Conservation (phyloP, 768 basidiomycete species). For the Russula compacta region DNA sequence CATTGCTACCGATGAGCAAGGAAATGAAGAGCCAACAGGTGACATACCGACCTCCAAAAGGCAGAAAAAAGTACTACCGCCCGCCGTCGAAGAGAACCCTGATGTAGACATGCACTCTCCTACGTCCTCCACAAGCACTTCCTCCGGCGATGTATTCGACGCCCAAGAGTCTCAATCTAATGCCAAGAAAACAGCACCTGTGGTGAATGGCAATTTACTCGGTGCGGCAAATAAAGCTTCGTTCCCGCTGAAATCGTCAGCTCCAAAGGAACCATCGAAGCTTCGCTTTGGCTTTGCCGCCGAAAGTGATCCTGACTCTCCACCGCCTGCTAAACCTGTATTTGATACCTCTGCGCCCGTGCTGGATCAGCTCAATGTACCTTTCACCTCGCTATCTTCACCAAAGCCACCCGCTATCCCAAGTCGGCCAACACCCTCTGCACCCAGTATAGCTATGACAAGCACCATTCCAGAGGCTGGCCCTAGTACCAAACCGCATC, state of each 20-base stretch:
- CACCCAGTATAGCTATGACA: background rate
- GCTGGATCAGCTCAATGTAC: background rate
- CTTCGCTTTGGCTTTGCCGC: constrained; percentile 63
- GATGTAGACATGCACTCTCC: constrained; percentile 28
- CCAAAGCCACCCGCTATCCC: background rate
- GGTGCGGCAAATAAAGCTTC: constrained; percentile 21
- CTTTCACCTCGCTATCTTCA: background rate
- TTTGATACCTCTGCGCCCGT: background rate
- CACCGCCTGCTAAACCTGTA: constrained; percentile 3
- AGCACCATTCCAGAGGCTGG: background rate
- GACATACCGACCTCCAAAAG: constrained; percentile 37
- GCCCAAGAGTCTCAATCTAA: constrained; percentile 26
- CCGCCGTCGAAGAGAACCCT: constrained; percentile 27
- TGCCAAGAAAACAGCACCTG: constrained; percentile 12
- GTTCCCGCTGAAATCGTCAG: constrained; percentile 38
- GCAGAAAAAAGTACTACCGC: constrained; percentile 32
- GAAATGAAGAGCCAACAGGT: constrained; percentile 33
- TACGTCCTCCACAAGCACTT: constrained; percentile 18
- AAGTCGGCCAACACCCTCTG: background rate
- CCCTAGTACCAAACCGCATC: background rate
- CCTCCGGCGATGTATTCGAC: constrained; percentile 36
- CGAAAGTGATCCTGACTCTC: constrained; percentile 27
- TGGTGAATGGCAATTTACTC: constrained; percentile 21
- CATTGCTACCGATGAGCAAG: constrained; percentile 3
- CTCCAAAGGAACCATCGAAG: constrained; percentile 73